Evolutionary conservation across 495 filamentous ascomycete species (phyloP), one percentile per base, ranked within the genome.

Genomic region (Articulospora tetracladia): DNA sequence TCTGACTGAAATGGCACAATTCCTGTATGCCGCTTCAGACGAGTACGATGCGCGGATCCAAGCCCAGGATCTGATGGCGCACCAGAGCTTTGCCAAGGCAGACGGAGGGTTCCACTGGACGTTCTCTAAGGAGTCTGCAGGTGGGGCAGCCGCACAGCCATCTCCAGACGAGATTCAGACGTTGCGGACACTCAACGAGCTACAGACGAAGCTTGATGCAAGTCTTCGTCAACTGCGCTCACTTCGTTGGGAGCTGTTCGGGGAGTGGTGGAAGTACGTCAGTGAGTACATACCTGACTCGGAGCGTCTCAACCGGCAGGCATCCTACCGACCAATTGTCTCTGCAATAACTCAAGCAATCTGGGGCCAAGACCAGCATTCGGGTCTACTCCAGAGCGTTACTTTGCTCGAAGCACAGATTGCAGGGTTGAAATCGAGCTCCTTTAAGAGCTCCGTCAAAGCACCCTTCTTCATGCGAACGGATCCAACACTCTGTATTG

Each of bases 401-500:
- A n/a, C n/a, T n/a, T n/a, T n/a, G n/a, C n/a, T n/a, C n/a, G n/a
- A n/a, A n/a, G n/a, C n/a, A n/a, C n/a, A n/a, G n/a, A n/a, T n/a
- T n/a, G n/a, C n/a, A n/a, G 30, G 7, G 6, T 15, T 34, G 7
- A 34, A 15, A 6, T 28, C 24, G 23, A 57, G 57, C 55, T 34
- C 30, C 7, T 15, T 34, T 34, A 50, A 65, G 57, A 17, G 65
- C 39, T 19, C 27, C 24, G 19, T 66, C 58, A n/a, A 47, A 19
- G 25, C 58, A 1, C 20, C 47, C 2, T 79, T 73, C 56, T 68
- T 63, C 53, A 63, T 65, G 19, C 56, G 49, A 22, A 59, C 54
- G 1, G 80, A 84, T 53, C 81, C 81, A 1, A 82, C 78, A 3
- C 13, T 83, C 0, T 60, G 77, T 0, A 51, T 83, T 1, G 73